Evolutionary conservation across 305 asterid species (phyloP).

Genomic region (Solanum aculeatissimum): DNA sequence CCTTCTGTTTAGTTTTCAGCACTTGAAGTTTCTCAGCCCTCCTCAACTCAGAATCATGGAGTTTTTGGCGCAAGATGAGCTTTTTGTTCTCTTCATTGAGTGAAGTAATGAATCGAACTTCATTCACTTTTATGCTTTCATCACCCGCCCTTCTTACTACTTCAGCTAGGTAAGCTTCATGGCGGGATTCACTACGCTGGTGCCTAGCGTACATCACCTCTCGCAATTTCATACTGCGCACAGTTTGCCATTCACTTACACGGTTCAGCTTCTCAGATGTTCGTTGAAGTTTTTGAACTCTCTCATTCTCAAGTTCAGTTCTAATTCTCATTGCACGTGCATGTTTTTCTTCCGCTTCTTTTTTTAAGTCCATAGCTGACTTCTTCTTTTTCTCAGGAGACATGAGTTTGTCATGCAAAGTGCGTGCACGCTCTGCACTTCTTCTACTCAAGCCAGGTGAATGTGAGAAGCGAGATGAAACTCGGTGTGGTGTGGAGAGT

Average conservation of each 20-base stretch:
- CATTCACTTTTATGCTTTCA: slow-evolving; percentile 96
- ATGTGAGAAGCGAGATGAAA: slow-evolving; percentile 83
- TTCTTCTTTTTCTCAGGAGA: slow-evolving; percentile 96
- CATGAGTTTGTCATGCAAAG: slow-evolving; percentile 94
- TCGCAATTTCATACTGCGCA: slow-evolving; percentile 79
- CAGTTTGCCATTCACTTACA: slow-evolving; percentile 90
- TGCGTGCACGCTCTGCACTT: slow-evolving; percentile 79
- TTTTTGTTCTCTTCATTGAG: slow-evolving; percentile 96
- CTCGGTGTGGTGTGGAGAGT: slow-evolving; percentile 75
- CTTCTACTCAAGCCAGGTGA: slow-evolving; percentile 88
- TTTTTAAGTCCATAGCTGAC: slow-evolving; percentile 79
- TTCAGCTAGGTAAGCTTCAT: slow-evolving; percentile 88
- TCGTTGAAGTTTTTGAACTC: slow-evolving; percentile 91
- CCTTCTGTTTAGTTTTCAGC: slow-evolving; percentile 79
- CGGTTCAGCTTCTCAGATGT: slow-evolving; percentile 91
- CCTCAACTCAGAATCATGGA: slow-evolving; percentile 86
- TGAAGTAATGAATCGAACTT: slow-evolving; percentile 96
- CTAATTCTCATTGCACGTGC: slow-evolving; percentile 97
- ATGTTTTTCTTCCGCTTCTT: slow-evolving; percentile 96
- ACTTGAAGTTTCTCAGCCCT: slow-evolving; percentile 93
- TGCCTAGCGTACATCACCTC: slow-evolving; percentile 96
- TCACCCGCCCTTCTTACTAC: slow-evolving; percentile 99
- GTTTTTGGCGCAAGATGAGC: slow-evolving; percentile 79
- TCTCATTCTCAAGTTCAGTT: slow-evolving; percentile 90
- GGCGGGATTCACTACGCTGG: slow-evolving; percentile 85